Evolutionary conservation across 225 moss, liverwort and hornwort species (phyloP).

Genomic region (Physcomitrellopsis africana): DNA sequence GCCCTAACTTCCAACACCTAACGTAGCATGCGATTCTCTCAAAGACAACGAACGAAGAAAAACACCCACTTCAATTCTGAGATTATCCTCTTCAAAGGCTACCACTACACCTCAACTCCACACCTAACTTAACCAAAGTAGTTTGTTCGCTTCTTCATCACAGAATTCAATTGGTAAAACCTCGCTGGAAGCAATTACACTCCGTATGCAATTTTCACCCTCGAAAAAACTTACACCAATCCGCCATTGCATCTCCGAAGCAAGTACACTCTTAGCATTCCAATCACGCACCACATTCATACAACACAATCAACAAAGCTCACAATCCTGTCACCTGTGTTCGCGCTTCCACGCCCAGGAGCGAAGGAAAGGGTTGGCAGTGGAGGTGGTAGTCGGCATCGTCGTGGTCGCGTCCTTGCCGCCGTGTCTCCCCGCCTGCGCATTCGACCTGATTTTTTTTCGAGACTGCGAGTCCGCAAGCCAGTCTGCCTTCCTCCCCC

Average conservation of each 20-base stretch:
- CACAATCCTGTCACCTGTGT: slow-evolving; percentile 37
- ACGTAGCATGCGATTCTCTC: not conserved
- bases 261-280: not conserved
- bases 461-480: not conserved
- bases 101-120: no score
- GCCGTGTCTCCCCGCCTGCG: not conserved
- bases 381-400: no score
- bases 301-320: not conserved
- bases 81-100: not conserved
- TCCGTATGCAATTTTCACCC: no score
- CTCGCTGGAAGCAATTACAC: no score
- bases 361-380: slow-evolving; percentile 48
- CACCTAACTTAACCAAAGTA: no score
- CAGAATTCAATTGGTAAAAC: no score
- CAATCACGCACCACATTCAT: not conserved
- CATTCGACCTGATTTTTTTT: slow-evolving; percentile 12
- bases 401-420: not conserved
- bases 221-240: no score
- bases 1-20: not conserved
- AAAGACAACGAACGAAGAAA: not conserved
- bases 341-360: slow-evolving; percentile 72
- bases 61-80: not conserved
- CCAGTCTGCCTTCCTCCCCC: slow-evolving; percentile 27
- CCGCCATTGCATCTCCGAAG: not conserved
- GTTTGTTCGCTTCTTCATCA: no score